Base-by-base conservation (phyloP, 169 alveolate species). In the Amoebophrya sp. region DNA sequence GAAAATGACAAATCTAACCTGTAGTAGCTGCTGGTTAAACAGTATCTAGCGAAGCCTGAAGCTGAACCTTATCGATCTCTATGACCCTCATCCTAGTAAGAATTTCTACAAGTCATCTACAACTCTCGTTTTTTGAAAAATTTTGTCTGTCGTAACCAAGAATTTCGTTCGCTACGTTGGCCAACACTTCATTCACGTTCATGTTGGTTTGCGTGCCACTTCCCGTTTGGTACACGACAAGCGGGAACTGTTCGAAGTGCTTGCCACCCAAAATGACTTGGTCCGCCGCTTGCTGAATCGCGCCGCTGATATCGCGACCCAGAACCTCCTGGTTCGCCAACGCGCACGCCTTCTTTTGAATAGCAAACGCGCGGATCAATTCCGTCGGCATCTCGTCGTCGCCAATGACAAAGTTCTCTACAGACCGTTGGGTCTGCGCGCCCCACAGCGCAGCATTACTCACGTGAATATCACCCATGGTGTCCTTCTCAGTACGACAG, bases 121-220 rank as follows among this genome's bases (percentile, higher is more conserved):
- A n/a, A n/a, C n/a, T n/a, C n/a, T n/a, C n/a, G n/a, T n/a, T n/a
- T n/a, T n/a, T n/a, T n/a, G n/a, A n/a, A n/a, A n/a, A n/a, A n/a
- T n/a, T n/a, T n/a, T n/a, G n/a, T n/a, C n/a, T n/a, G n/a, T n/a
- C n/a, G n/a, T n/a, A 96, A 18, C 99, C 99, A 40, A 96, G 92
- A 47, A 96, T 90, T 94, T 97, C 96, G 91, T 95, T 96, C 76
- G 98, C 99, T 90, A 97, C 94, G 94, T 97, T 97, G 36, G 98
- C 95, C 92, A 97, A 96, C 55, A 97, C 98, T 93, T 96, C 98
- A 90, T 97, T 97, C 41, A 95, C 95, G 93, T 96, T 96, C 99
- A 97, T 97, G 93, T 97, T 97, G 40, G 97, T 93, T 92, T 97
- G 96, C 33, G 99, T 97, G 0, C 99, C 99, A 91, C 98, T 96